These are phyloP conservation scores for Pseudogymnoascus sp. DNA, from an alignment of 2,329 filamentous ascomycete genomes.

Conservation along the genomic window DNA sequence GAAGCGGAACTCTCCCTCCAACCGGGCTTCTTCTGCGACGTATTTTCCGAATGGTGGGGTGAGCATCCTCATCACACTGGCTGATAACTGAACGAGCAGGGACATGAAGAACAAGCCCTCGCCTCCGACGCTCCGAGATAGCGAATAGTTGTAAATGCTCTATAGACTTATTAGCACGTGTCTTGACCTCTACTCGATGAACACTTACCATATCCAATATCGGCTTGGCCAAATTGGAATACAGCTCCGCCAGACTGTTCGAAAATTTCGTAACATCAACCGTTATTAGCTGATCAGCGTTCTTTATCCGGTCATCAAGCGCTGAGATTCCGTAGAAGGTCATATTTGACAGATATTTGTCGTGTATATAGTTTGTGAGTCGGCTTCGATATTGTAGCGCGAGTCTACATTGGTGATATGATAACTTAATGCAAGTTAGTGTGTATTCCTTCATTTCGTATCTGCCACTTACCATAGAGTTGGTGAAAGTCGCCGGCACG, in stretches of 20 bases:
- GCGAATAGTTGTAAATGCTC: constrained; percentile 87
- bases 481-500: constrained; percentile 92
- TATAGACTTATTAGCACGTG: constrained; percentile 29
- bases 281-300: constrained; percentile 93
- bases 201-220: constrained; percentile 73
- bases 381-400: constrained; percentile 88
- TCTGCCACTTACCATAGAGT: constrained; percentile 73
- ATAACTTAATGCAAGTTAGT: constrained; percentile 51
- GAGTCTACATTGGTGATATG: constrained; percentile 93
- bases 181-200: neutral
- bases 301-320: constrained; percentile 95
- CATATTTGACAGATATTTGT: constrained; percentile 93
- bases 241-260: constrained; percentile 87
- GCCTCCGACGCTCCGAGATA: constrained; percentile 90
- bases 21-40: constrained; percentile 86
- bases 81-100: constrained; percentile 84
- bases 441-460: neutral
- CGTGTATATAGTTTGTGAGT: constrained; percentile 89
- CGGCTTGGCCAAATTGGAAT: constrained; percentile 93
- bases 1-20: constrained; percentile 95
- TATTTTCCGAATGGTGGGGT: constrained; percentile 97
- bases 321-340: constrained; percentile 96
- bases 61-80: constrained; percentile 81
- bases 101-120: constrained; percentile 96
- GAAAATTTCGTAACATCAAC: constrained; percentile 96